phyloP scores from a whole-genome alignment of 2,329 filamentous ascomycete genomes.

The Fusarium napiforme region DNA sequence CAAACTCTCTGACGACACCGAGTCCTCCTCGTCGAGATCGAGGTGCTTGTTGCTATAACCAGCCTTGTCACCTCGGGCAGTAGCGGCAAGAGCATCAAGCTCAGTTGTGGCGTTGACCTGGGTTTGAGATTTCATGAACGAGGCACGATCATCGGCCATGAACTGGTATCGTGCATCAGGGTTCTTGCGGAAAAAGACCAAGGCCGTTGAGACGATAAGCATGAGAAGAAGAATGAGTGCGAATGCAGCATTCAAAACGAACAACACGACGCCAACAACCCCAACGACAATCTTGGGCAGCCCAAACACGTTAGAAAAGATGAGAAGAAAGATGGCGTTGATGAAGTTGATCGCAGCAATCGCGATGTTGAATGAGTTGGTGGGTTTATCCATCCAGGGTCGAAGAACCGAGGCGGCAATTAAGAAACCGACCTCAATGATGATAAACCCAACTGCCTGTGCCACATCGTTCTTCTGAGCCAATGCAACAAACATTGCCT shows the following conservation, averaged over 20 bases:
- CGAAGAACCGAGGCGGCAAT: conserved; percentile 82
- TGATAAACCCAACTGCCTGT: conserved; percentile 83
- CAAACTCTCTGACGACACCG: conserved; percentile 53
- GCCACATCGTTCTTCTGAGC: conserved; percentile 75
- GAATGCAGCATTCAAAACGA: conserved; percentile 86
- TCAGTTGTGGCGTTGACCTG: conserved; percentile 82
- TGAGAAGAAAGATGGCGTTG: conserved; percentile 86
- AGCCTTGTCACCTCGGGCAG: conserved; percentile 84
- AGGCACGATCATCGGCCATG: conserved; percentile 95
- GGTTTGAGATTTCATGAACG: conserved; percentile 96
- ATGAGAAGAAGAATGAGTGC: conserved; percentile 84
- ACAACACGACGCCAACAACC: conserved; percentile 89
- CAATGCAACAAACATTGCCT: conserved; percentile 89
- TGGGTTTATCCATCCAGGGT: conserved; percentile 99
- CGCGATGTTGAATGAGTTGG: conserved; percentile 94
- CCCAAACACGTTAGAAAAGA: conserved; percentile 89
- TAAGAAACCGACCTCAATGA: conserved; percentile 83
- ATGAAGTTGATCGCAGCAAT: conserved; percentile 92
- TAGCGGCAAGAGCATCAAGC: conserved; percentile 88
- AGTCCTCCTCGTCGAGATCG: conserved; percentile 56
- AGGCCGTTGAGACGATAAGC: conserved; percentile 68
- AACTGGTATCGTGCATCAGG: conserved; percentile 95
- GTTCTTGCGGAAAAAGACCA: conserved; percentile 90
- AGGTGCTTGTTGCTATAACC: conserved; percentile 61
- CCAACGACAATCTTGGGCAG: conserved; percentile 86